phyloP scores from a whole-genome alignment of 352 stramenopile species.

The Phytophthora hibernalis region DNA sequence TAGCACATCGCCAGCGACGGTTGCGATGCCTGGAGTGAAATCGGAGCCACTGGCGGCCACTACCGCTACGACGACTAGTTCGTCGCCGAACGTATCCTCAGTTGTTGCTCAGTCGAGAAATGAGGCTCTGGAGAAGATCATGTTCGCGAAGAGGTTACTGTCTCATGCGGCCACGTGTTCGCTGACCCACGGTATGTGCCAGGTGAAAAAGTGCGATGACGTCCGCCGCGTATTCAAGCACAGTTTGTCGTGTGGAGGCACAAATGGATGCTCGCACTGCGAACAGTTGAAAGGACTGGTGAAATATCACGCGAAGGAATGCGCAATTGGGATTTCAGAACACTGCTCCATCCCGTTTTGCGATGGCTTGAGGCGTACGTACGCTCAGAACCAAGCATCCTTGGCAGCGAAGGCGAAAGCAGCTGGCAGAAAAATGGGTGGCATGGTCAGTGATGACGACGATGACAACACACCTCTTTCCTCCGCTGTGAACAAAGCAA shows the following conservation, averaged over 20 bases:
- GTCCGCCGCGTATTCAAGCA: slow-evolving; percentile 89
- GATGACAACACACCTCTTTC: slow-evolving; percentile 80
- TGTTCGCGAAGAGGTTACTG: slow-evolving; percentile 85
- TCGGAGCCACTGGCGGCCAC: slow-evolving; percentile 25
- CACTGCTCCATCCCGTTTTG: slow-evolving; percentile 89
- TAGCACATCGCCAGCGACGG: slow-evolving; percentile 18
- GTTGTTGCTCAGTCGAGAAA: slow-evolving; percentile 45
- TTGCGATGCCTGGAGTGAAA: slow-evolving; percentile 34
- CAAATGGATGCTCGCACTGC: slow-evolving; percentile 77
- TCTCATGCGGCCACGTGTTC: slow-evolving; percentile 79
- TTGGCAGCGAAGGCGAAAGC: slow-evolving; percentile 44
- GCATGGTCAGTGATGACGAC: slow-evolving; percentile 56
- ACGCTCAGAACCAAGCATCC: slow-evolving; percentile 52
- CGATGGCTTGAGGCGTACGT: slow-evolving; percentile 69
- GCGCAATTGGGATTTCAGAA: slow-evolving; percentile 57
- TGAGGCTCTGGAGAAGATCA: slow-evolving; percentile 83
- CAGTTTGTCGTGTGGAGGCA: slow-evolving; percentile 74
- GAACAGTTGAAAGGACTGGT: slow-evolving; percentile 85
- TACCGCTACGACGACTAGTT: slow-evolving; percentile 4
- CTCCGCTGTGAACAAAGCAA: slow-evolving; percentile 70
- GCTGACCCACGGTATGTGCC: slow-evolving; percentile 63
- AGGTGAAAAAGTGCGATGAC: slow-evolving; percentile 90
- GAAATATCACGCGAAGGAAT: slow-evolving; percentile 88
- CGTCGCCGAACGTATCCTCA: slow-evolving; percentile 29
- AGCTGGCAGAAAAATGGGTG: slow-evolving; percentile 20